phyloP scores from a whole-genome alignment of 768 basidiomycete species.

The Naganishia vishniacii region DNA sequence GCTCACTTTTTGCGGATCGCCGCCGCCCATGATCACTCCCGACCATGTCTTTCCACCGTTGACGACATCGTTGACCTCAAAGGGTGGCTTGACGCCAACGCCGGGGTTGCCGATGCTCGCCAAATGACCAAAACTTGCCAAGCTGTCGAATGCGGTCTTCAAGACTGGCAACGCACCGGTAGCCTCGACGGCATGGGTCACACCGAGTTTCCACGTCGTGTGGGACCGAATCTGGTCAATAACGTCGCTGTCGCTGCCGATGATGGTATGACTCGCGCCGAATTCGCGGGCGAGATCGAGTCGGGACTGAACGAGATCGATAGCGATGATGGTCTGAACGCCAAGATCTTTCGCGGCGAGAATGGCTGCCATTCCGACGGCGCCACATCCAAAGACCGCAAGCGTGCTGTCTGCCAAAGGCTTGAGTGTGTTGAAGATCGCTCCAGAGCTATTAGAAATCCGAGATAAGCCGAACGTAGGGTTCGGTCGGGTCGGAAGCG shows the following conservation, averaged over 20 bases:
- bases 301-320: slow-evolving; percentile 19
- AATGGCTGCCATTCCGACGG: slow-evolving; percentile 23
- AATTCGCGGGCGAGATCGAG: slow-evolving; percentile 11
- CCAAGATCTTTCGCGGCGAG: slow-evolving; percentile 2
- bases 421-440: slow-evolving; percentile 21
- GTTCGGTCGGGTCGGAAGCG: background rate
- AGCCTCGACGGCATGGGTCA: slow-evolving; percentile 21
- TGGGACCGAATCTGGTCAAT: slow-evolving; percentile 1
- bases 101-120: slow-evolving; percentile 18
- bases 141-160: slow-evolving; percentile 17
- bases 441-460: slow-evolving; percentile 9
- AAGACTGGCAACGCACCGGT: slow-evolving; percentile 13
- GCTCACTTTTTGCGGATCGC: slow-evolving; percentile 17
- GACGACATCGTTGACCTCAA: slow-evolving; percentile 20
- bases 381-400: slow-evolving; percentile 22
- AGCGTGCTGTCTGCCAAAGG: background rate
- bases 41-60: slow-evolving; percentile 16
- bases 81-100: slow-evolving; percentile 1
- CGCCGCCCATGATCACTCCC: slow-evolving; percentile 10
- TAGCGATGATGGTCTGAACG: slow-evolving; percentile 13
- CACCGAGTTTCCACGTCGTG: slow-evolving; percentile 17
- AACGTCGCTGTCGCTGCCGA: slow-evolving; percentile 16
- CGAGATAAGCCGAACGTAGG: no score
- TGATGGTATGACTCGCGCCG: slow-evolving; percentile 11
- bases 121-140: slow-evolving; percentile 15